Conservation (phyloP, 2,329 filamentous ascomycete genomes). For the Phialophora macrospora region DNA sequence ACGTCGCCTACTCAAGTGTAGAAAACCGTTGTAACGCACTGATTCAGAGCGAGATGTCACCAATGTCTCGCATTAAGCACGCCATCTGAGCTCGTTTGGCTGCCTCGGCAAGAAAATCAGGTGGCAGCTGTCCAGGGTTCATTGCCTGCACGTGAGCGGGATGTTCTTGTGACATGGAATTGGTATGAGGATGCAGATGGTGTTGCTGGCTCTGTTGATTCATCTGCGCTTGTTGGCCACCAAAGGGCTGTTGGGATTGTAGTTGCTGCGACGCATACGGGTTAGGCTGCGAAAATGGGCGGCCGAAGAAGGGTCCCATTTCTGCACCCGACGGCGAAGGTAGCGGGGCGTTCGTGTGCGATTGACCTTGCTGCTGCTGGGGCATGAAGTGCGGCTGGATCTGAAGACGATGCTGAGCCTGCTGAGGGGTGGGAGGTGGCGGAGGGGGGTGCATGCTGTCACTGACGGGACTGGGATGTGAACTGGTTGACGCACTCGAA, state of each 20-base stretch:
- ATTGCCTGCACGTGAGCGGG: conserved; percentile 27
- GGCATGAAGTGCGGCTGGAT: conserved; percentile 34
- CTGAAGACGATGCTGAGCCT: conserved; percentile 31
- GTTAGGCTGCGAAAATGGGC: conserved; percentile 34
- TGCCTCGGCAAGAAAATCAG: conserved; percentile 87
- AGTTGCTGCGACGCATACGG: conserved; percentile 30
- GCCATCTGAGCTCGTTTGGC: conserved; percentile 92
- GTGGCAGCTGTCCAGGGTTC: conserved; percentile 64
- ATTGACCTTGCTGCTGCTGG: conserved; percentile 32
- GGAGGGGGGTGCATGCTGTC: conserved; percentile 33
- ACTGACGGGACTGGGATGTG: conserved; percentile 38
- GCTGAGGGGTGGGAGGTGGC: conserved; percentile 30
- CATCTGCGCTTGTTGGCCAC: conserved; percentile 28
- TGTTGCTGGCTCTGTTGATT: conserved; percentile 30
- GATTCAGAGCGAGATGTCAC: conserved; percentile 65
- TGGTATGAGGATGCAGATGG: conserved; percentile 38
- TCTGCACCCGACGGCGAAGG: conserved; percentile 39
- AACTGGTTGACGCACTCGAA: conserved; percentile 39
- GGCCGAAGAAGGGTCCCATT: conserved; percentile 35
- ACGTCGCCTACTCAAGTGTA: background rate
- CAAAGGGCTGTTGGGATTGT: conserved; percentile 27
- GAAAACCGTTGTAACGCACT: background rate
- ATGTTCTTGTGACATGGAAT: conserved; percentile 39
- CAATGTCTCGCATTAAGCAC: conserved; percentile 83
- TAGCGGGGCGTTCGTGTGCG: conserved; percentile 35